Evolutionary conservation across 2,329 filamentous ascomycete species (phyloP), one percentile per base, ranked within the genome.

Genomic region (Nigrospora oryzae): DNA sequence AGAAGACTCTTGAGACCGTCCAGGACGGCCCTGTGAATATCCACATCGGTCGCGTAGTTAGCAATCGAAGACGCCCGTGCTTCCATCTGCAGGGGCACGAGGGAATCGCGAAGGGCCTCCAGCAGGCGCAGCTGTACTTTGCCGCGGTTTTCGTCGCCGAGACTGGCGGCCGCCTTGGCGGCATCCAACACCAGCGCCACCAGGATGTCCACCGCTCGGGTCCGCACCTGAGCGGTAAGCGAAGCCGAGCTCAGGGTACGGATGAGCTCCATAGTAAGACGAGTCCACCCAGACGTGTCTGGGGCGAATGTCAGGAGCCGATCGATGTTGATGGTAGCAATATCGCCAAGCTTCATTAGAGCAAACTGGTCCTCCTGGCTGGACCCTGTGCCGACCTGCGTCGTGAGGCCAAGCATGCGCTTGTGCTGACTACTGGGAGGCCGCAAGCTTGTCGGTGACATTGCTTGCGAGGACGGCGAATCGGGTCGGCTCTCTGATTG

Each of bases 1-100:
- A 98, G 73, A 16, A 96, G 79, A 45, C 75, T 83, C 60, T 89
- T 89, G 7, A 95, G 69, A 0, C 86, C 84, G 51, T 95, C 88
- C 2, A 95, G 74, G 19, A 87, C 74, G 43, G 86, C 80, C 50
- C 83, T 83, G 59, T 95, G 89, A 14, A 95, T 86, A 45, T 93
- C 85, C 15, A 88, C 68, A 52, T 93, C 84, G 0, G 80, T 81
- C 0, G 79, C 66, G 44, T 81, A 77, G 11, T 71, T 75, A 3
- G 77, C 69, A 0, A 84, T 75, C 2, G 77, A 77, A 2, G 66
- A 66, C 11, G 74, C 67, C 3, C 75, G 69, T 30, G 76, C 69
- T 11, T 69, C 65, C 19, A 67, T 64, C 49, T 83, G 76, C 0
- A 91, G 62, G 4, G 77, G 72, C 1, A 67, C 53, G 31, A 89